Conservation (phyloP, 495 filamentous ascomycete species). For the Hyaloscypha variabilis region DNA sequence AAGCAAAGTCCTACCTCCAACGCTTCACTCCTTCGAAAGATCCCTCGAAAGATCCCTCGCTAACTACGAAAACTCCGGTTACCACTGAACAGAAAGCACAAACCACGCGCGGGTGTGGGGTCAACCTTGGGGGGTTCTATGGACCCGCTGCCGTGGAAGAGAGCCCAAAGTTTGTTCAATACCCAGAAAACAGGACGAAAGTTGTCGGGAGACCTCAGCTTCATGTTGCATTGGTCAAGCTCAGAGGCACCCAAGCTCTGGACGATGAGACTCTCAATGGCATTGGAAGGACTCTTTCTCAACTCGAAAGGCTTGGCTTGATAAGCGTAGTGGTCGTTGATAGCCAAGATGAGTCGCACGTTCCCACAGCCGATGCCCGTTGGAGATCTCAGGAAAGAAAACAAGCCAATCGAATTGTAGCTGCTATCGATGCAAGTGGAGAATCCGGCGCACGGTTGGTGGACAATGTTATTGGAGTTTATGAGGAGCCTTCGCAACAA, state of each 20-base stretch:
- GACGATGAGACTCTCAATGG: conserved; percentile 70
- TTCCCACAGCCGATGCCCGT: not conserved
- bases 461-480: conserved; percentile 61
- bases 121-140: conserved; percentile 67
- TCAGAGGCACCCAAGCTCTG: conserved; percentile 70
- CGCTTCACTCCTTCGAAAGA: conserved; percentile 60
- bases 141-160: conserved; percentile 62
- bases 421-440: conserved; percentile 69
- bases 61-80: conserved; percentile 3
- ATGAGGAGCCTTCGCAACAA: conserved; percentile 18
- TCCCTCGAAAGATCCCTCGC: conserved; percentile 9
- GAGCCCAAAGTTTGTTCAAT: conserved; percentile 63
- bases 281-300: conserved; percentile 79
- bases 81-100: conserved; percentile 14
- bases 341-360: conserved; percentile 17
- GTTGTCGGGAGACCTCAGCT: conserved; percentile 49
- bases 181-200: conserved; percentile 40
- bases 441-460: conserved; percentile 68
- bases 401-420: conserved; percentile 75
- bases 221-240: conserved; percentile 86
- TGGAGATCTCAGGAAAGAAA: conserved; percentile 50
- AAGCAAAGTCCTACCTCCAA: conserved; percentile 85
- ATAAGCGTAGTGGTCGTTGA: conserved; percentile 80
- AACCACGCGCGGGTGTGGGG: conserved; percentile 36
- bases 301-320: conserved; percentile 80